Conservation (phyloP, 1,284 basidiomycete genomes). For the Prillingera fragicola region DNA sequence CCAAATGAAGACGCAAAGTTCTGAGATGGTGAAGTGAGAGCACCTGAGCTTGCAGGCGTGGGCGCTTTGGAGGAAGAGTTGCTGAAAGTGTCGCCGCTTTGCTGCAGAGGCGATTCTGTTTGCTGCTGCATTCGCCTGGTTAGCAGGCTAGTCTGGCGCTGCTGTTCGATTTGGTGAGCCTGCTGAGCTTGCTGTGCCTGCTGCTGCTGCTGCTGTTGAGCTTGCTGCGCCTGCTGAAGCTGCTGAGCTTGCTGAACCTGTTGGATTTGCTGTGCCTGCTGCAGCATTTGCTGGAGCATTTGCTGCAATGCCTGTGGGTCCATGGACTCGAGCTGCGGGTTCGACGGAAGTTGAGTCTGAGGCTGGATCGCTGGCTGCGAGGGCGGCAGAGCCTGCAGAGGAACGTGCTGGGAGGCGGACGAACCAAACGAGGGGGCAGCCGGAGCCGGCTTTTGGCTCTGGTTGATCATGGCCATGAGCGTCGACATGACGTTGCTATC, state of each 20-base stretch:
- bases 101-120: too few relatives aligned
- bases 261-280: constrained; percentile 7
- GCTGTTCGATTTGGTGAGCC: neutral
- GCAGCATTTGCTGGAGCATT: constrained; percentile 6
- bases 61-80: too few relatives aligned
- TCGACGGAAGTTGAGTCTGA: neutral
- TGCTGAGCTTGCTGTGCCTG: constrained; percentile 4
- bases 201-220: neutral
- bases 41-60: too few relatives aligned
- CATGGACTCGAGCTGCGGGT: neutral
- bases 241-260: neutral
- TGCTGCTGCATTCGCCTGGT: constrained; percentile 33
- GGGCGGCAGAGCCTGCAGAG: neutral
- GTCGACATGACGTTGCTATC: constrained; percentile 30
- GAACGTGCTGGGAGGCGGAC: too few relatives aligned
- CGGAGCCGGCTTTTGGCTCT: too few relatives aligned
- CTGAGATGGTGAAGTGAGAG: constrained; percentile 19
- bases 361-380: constrained; percentile 4
- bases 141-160: constrained; percentile 24
- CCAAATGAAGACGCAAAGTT: constrained; percentile 12
- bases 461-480: constrained; percentile 28
- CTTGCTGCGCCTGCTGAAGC: neutral
- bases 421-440: too few relatives aligned
- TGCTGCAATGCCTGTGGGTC: constrained; percentile 4
- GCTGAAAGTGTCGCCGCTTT: too few relatives aligned